Conservation (phyloP, 208 protist species). For the Tritrichomonas foetus region DNA sequence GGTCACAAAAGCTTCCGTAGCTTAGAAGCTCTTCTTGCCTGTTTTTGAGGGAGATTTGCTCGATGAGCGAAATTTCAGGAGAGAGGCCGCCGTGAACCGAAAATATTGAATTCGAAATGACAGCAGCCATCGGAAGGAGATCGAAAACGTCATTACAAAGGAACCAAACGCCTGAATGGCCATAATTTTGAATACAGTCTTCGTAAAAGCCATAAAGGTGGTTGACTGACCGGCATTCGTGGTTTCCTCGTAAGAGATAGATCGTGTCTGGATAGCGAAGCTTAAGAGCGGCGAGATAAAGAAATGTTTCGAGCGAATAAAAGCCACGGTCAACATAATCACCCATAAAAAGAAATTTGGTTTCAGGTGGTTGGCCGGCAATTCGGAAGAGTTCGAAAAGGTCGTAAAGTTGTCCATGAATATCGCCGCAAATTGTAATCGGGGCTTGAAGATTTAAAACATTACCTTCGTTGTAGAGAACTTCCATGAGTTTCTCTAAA, state of each 20-base stretch:
- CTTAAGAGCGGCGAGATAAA: conserved; percentile 37
- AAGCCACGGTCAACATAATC: conserved; percentile 47
- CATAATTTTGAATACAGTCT: conserved; percentile 80
- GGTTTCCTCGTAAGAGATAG: conserved; percentile 81
- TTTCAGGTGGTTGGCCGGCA: conserved; percentile 71
- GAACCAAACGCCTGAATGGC: conserved; percentile 62
- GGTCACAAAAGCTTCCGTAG: conserved; percentile 73
- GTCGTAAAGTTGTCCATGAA: conserved; percentile 57
- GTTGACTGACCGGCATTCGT: conserved; percentile 74
- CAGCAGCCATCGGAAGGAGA: conserved; percentile 64
- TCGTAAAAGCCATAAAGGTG: conserved; percentile 74
- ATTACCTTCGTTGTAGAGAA: not conserved
- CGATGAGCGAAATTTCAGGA: conserved; percentile 76
- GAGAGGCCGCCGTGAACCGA: conserved; percentile 84
- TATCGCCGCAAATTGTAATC: not conserved
- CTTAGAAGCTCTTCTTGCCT: conserved; percentile 68
- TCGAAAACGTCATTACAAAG: conserved; percentile 72
- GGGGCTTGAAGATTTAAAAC: not conserved
- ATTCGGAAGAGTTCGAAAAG: conserved; percentile 78
- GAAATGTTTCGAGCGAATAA: conserved; percentile 49
- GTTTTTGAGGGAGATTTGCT: conserved; percentile 57
- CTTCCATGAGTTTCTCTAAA: not conserved
- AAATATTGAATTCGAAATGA: conserved; percentile 69
- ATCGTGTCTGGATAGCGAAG: conserved; percentile 73
- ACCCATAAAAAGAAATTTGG: conserved; percentile 92